phyloP scores from a whole-genome alignment of 208 protist species.

The Wallacemonas sp. region DNA sequence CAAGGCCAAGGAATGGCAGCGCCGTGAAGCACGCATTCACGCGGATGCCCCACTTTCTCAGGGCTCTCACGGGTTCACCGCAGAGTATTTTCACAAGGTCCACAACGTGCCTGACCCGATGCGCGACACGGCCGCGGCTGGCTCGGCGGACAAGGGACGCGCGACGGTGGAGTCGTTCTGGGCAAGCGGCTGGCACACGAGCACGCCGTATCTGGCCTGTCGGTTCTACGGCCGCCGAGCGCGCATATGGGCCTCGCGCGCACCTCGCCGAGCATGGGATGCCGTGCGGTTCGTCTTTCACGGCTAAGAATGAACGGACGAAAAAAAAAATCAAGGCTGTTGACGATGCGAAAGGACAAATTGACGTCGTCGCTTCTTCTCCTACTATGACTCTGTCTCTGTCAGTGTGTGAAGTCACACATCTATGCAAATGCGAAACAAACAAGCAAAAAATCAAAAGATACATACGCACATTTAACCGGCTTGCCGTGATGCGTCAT shows the following conservation, averaged over 20 bases:
- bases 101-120: conserved; percentile 15
- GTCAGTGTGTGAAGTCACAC: too few relatives aligned
- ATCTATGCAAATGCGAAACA: too few relatives aligned
- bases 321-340: not conserved
- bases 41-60: conserved; percentile 34
- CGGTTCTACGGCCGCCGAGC: conserved; percentile 33
- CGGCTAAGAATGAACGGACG: conserved; percentile 13
- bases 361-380: too few relatives aligned
- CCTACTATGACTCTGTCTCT: too few relatives aligned
- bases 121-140: conserved; percentile 14
- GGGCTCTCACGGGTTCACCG: conserved; percentile 75
- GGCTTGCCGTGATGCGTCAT: too few relatives aligned
- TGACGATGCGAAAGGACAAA: too few relatives aligned
- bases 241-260: not conserved
- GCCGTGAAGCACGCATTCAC: conserved; percentile 34
- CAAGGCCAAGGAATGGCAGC: conserved; percentile 28
- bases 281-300: conserved; percentile 44
- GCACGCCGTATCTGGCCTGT: conserved; percentile 18
- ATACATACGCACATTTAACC: too few relatives aligned
- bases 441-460: too few relatives aligned
- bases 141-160: conserved; percentile 7
- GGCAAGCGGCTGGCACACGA: not conserved
- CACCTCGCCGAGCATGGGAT: conserved; percentile 30
- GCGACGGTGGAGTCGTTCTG: conserved; percentile 7
- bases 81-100: conserved; percentile 60